Evolutionary conservation across 768 basidiomycete species (phyloP).

Genomic region (Tulasnella sp.): DNA sequence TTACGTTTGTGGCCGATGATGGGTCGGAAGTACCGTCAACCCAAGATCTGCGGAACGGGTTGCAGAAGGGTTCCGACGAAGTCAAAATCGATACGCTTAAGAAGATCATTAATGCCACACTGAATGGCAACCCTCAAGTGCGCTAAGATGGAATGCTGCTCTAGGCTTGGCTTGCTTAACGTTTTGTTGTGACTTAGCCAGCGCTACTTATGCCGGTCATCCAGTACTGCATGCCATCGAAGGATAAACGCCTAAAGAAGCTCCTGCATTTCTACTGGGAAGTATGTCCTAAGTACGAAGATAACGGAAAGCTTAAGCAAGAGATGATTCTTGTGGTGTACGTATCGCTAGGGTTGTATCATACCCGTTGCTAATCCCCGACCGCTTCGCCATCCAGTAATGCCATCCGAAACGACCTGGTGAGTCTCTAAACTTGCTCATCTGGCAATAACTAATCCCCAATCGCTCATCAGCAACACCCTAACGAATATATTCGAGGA

Average conservation of each 20-base stretch:
- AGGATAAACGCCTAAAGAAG: slow-evolving; percentile 97
- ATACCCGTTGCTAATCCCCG: slow-evolving; percentile 20
- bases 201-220: slow-evolving; percentile 96
- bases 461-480: slow-evolving; percentile 75
- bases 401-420: slow-evolving; percentile 96
- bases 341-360: slow-evolving; percentile 45
- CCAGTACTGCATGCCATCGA: slow-evolving; percentile 94
- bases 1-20: slow-evolving; percentile 74
- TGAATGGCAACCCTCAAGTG: slow-evolving; percentile 93
- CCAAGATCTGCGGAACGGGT: slow-evolving; percentile 74
- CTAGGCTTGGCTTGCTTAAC: background rate
- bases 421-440: slow-evolving; percentile 46
- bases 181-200: slow-evolving; percentile 56
- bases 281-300: slow-evolving; percentile 97
- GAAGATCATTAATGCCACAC: slow-evolving; percentile 88
- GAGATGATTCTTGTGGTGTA: slow-evolving; percentile 99
- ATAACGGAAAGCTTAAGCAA: slow-evolving; percentile 95
- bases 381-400: slow-evolving; percentile 58
- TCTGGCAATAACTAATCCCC: slow-evolving; percentile 29
- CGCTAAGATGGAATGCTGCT: slow-evolving; percentile 40
- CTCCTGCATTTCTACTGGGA: slow-evolving; percentile 95
- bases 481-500: slow-evolving; percentile 98
- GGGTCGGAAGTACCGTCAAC: slow-evolving; percentile 74
- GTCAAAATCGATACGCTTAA: slow-evolving; percentile 96
- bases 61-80: slow-evolving; percentile 96